phyloP scores from a whole-genome alignment of 208 protist species.

The Crithidia sp. region DNA sequence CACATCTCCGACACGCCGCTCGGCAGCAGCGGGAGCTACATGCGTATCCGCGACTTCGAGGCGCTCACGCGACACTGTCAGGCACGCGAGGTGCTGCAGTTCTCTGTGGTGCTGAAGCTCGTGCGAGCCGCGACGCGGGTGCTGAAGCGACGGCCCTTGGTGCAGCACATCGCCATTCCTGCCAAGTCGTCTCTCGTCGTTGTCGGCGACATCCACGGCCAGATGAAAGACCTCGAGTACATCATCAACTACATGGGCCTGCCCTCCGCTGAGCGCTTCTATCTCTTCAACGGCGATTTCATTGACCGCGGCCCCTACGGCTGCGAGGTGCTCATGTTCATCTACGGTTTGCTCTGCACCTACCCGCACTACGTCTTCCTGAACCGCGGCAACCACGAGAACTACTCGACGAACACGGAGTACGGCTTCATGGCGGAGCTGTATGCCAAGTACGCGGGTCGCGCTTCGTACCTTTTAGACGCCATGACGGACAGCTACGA shows the following conservation, averaged over 20 bases:
- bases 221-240: conserved; percentile 87
- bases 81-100: conserved; percentile 44
- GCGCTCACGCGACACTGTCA: conserved; percentile 38
- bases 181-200: conserved; percentile 65
- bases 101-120: conserved; percentile 46
- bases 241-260: conserved; percentile 61
- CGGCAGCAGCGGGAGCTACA: conserved; percentile 41
- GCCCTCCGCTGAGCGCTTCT: conserved; percentile 69
- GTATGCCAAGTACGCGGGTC: conserved; percentile 70
- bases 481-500: conserved; percentile 87
- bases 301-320: conserved; percentile 98
- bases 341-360: conserved; percentile 83
- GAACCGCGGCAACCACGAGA: conserved; percentile 94
- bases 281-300: conserved; percentile 99
- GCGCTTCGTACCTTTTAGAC: conserved; percentile 50
- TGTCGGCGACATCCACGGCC: conserved; percentile 91
- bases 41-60: conserved; percentile 45
- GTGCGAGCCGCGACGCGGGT: conserved; percentile 58
- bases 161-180: conserved; percentile 63
- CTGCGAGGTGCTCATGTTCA: conserved; percentile 91
- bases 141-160: conserved; percentile 44
- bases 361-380: conserved; percentile 85
- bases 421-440: conserved; percentile 80
- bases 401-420: conserved; percentile 82
- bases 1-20: conserved; percentile 11